Percentiles rank a stretch among this genome's conserved stretches.
Conservation (phyloP, 2,329 filamentous ascomycete species). For the Xylariaceae sp. region DNA sequence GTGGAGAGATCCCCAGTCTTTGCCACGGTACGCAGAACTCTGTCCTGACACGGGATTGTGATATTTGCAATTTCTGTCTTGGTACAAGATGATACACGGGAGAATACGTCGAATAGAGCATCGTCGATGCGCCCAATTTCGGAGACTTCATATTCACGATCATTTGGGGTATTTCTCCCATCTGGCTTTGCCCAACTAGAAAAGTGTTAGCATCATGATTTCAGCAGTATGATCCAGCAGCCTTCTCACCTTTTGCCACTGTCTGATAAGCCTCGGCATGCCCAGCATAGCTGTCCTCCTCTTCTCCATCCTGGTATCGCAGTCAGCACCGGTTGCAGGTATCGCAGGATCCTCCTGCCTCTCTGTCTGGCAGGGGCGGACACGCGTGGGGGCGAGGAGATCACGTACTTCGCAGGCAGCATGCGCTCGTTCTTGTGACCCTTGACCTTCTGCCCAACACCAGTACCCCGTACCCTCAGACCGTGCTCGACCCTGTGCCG, state of each 20-base stretch:
- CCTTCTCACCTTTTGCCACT: conserved; percentile 87
- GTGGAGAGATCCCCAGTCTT: no score
- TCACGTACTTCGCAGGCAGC: conserved; percentile 63
- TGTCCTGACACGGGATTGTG: no score
- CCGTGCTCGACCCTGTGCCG: conserved; percentile 70
- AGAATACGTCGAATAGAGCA: no score
- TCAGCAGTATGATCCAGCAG: neutral
- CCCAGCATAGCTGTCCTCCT: conserved; percentile 86
- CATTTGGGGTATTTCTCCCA: conserved; percentile 54
- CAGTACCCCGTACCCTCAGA: conserved; percentile 82
- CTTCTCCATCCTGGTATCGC: conserved; percentile 62
- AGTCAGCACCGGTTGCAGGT: conserved; percentile 30
- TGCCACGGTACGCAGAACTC: no score
- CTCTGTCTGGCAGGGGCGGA: no score
- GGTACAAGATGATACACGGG: no score
- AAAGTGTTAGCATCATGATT: conserved; percentile 23
- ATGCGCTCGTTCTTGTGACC: conserved; percentile 89
- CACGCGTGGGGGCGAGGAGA: no score
- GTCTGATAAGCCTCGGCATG: conserved; percentile 85
- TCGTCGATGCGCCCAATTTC: no score
- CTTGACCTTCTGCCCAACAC: conserved; percentile 89
- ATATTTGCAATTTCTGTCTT: no score
- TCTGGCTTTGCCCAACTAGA: conserved; percentile 44
- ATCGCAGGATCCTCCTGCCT: no score
- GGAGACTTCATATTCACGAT: no score